Conservation (phyloP, 208 protist genomes). For the Naegleria lovaniensis region DNA sequence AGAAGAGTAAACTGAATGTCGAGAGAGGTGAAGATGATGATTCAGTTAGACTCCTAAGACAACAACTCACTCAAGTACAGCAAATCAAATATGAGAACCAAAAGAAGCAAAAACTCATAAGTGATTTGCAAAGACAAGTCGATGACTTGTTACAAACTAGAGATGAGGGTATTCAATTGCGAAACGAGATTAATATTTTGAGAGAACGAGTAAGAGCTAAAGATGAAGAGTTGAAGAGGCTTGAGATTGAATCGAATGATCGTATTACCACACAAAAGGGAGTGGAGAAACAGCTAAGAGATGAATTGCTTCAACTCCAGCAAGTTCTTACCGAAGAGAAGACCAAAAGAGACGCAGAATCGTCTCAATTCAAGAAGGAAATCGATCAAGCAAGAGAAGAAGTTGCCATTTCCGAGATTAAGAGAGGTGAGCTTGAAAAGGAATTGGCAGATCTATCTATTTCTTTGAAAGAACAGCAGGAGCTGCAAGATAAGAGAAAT, state of each 20-base stretch:
- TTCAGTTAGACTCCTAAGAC: slow-evolving; percentile 17
- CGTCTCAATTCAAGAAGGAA: not conserved
- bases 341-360: not conserved
- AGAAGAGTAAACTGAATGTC: not conserved
- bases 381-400: not conserved
- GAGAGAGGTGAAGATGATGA: not conserved
- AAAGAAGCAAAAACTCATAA: slow-evolving; percentile 20
- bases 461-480: not conserved
- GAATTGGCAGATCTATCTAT: not conserved
- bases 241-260: not conserved
- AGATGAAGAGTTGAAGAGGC: slow-evolving; percentile 1
- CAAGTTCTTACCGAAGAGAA: not conserved
- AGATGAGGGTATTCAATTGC: slow-evolving; percentile 2
- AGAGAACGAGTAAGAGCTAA: not conserved
- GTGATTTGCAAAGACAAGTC: not conserved
- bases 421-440: not conserved
- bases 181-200: not conserved
- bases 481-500: not conserved
- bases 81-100: slow-evolving; percentile 23
- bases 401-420: not conserved
- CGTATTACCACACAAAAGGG: not conserved
- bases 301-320: not conserved
- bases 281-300: not conserved
- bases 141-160: not conserved
- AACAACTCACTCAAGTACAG: slow-evolving; percentile 19